Base-by-base conservation (phyloP, 441 rosid genomes). In the Biscutella auriculata region DNA sequence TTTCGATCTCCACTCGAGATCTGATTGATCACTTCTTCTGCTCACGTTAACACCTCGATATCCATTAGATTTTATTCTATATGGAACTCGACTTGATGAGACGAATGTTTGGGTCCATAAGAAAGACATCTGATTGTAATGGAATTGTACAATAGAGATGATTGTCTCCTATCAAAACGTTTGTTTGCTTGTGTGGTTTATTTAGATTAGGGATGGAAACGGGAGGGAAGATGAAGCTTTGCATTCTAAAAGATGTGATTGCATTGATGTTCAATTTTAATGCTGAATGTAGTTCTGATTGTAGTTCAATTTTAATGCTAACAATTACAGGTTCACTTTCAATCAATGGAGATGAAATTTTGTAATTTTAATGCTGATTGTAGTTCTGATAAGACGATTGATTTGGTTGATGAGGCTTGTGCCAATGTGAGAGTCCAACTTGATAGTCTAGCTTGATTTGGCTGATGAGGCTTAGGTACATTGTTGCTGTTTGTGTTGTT, bases 351-450 rank as follows among this genome's bases (percentile, higher is more conserved):
- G n/a, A n/a, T n/a, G n/a, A n/a, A n/a, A n/a, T n/a, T n/a, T n/a
- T n/a, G n/a, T n/a, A n/a, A n/a, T n/a, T n/a, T n/a, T n/a, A n/a
- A n/a, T n/a, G n/a, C n/a, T n/a, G n/a, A n/a, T n/a, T n/a, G n/a
- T n/a, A n/a, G n/a, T n/a, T n/a, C n/a, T n/a, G n/a, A n/a, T n/a
- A n/a, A n/a, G n/a, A n/a, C n/a, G 1, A 92, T 92, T 45, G 97
- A 92, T 57, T 83, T 88, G 30, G 95, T 92, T n/a, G 97, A 92
- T 61, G 98, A 92, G 64, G 98, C 98, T 9, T 69, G 73, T 52
- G 73, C 73, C 0, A 92, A 92, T 58, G 98, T 88, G 55, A 79
- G 95, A 70, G 97, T 92, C 6, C 98, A 92, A 53, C 84, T 92
- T 47, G 95, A 88, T 59, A 92, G 97, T 59, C 98, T n/a, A n/a